Base-by-base conservation (phyloP, 768 basidiomycete species). In the Phlegmacium glaucopus region DNA sequence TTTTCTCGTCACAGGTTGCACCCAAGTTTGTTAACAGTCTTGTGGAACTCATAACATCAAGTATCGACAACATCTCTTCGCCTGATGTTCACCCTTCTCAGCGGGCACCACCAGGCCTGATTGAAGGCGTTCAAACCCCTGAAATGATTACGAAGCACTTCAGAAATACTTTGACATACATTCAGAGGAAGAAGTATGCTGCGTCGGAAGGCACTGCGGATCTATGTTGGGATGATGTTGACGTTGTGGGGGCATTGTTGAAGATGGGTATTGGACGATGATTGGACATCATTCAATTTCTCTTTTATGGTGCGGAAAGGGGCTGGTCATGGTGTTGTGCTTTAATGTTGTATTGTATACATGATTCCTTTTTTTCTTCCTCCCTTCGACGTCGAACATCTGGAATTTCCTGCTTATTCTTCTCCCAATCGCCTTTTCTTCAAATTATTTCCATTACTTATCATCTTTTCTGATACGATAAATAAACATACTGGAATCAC, bases 1-100 rank as follows among this genome's bases (percentile, higher is more conserved):
- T 42, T 4, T 15, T 49, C 36, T 27, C 29, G 48, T 12, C 48
- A 6, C 61, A 94, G 91, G 77, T 95, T 47, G 93, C 94, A 26
- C 83, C 95, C 9, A 96, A 96, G 72, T 98, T 95, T 58, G 86
- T 98, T 52, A 97, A 95, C 67, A 92, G 89, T 51, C 80, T 99
- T 37, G 93, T 98, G 13, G 95, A 98, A 59, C 78, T 98, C 15
- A 94, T 99, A 65, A 90, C 92, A 1, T 86, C 88, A 6, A 92
- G 88, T 58, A 93, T 98, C 63, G 96, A 99, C 70, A 83, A 80
- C 52, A 90, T 97, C 57, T 79, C 86, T 30, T 87, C 88, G 1
- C 83, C 87, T 13, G 90, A 94, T 60, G 81, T 93, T 2, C 92
- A 95, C 58, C 90, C 93, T 0, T 85, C 90, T 0, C 85, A 91